Base-by-base conservation (phyloP, 1,284 basidiomycete species). In the Moesziomyces antarcticus region DNA sequence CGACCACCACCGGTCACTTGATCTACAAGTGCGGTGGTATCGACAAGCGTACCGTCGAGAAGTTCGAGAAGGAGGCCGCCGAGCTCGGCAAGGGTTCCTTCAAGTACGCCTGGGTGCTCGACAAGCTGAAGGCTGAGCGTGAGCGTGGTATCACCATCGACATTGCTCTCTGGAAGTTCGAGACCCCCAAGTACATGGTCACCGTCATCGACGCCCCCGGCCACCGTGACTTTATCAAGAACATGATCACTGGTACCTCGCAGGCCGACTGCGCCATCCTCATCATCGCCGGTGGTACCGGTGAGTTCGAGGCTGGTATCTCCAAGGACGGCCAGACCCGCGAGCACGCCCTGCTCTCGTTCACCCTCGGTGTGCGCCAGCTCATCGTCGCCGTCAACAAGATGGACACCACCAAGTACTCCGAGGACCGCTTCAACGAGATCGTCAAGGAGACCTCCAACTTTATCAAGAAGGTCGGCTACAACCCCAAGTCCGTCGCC, bases 21-120 rank as follows among this genome's bases (percentile, higher is more conserved):
- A 99, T 99, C 91, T 98, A 98, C 93, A 98, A 99, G 91, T 99
- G 96, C 87, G 96, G 96, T 91, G 97, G 97, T 93, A 99, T 99
- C 89, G 97, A 99, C 88, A 99, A 99, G 90, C 96, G 97, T 92
- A 98, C 95, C 87, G 97, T 99, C 84, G 95, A 99, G 89, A 99
- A 98, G 82, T 99, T 98, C 90, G 96, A 99, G 91, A 99, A 99
- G 91, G 96, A 99, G 89, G 97, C 96, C 85, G 93, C 94, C 88
- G 96, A 99, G 87, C 92, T 98, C 85, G 97, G 96, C 86, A 99
- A 99, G 90, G 94, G 94, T 86, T 97, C 95, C 85, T 98, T 98
- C 92, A 97, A 97, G 85, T 86, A 86, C 79, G 93, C 93, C 69
- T 99, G 96, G 96, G 96, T 99, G 82, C 93, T 99, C 85, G 96